These are phyloP conservation scores for Sabuloglossum arenarium DNA, from an alignment of 495 filamentous ascomycete species.

Conservation along the genomic window DNA sequence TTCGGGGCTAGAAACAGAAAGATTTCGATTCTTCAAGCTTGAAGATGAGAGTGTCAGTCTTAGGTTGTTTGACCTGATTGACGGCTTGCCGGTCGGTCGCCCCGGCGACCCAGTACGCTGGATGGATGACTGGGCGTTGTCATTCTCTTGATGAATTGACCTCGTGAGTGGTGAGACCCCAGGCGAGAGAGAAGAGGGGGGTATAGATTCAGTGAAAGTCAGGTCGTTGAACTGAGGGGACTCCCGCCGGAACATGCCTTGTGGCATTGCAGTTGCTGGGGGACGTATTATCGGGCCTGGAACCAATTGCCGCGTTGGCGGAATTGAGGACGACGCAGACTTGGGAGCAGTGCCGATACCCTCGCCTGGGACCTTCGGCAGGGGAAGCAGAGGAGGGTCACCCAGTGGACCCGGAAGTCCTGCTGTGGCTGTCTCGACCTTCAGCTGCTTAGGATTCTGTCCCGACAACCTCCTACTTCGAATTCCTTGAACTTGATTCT, in stretches of 20 bases:
- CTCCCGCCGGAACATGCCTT: not conserved
- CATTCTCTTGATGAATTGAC: not conserved
- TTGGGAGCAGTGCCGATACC: not conserved
- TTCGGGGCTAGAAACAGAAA: constrained; percentile 57
- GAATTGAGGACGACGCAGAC: not conserved
- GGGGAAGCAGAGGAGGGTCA: not conserved
- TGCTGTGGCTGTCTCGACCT: constrained; percentile 45
- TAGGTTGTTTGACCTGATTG: constrained; percentile 22
- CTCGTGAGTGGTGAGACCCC: not conserved
- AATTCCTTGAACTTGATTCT: constrained; percentile 31
- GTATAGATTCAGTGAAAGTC: not conserved
- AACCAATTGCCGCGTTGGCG: not conserved
- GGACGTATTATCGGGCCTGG: constrained; percentile 7
- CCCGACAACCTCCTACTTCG: constrained; percentile 66
- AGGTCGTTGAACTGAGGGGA: not conserved
- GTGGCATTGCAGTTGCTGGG: constrained; percentile 7
- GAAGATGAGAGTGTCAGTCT: constrained; percentile 66
- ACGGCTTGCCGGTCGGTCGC: not conserved
- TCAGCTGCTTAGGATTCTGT: constrained; percentile 57
- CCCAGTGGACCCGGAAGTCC: not conserved
- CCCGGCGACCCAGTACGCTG: not conserved
- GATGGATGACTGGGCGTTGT: not conserved
- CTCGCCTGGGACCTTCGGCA: not conserved
- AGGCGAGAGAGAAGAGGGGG: not conserved
- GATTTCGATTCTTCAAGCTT: constrained; percentile 48